These are phyloP conservation scores for Cyclaneusma minus DNA, from an alignment of 2,329 filamentous ascomycete genomes.

Conservation along the genomic window DNA sequence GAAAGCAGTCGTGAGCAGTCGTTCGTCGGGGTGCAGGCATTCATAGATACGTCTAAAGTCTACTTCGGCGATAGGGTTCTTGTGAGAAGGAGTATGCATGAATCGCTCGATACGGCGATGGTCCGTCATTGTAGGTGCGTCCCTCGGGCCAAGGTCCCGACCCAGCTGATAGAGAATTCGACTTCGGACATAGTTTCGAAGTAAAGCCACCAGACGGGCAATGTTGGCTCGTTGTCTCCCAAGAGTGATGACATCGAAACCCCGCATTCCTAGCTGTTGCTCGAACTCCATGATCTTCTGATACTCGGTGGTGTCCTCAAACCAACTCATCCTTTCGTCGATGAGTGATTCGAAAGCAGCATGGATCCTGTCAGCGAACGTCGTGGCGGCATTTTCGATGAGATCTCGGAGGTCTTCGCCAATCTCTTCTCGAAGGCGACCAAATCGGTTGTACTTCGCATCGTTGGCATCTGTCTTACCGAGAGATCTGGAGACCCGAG, in stretches of 20 bases:
- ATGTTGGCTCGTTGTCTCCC: slow-evolving; percentile 15
- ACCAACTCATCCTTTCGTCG: slow-evolving; percentile 22
- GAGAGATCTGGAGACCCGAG: slow-evolving; percentile 3
- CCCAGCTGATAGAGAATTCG: slow-evolving; percentile 6
- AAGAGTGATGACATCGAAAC: slow-evolving; percentile 10
- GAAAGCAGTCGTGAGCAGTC: slow-evolving; percentile 16
- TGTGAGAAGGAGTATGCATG: too few species aligned
- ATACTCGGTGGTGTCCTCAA: slow-evolving; percentile 17
- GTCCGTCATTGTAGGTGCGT: slow-evolving; percentile 1
- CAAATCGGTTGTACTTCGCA: slow-evolving; percentile 21
- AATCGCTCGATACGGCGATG: slow-evolving; percentile 5
- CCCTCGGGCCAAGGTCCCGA: slow-evolving; percentile 4
- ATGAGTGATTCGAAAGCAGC: slow-evolving; percentile 18
- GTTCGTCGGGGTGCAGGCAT: slow-evolving; percentile 10
- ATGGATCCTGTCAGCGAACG: slow-evolving; percentile 31
- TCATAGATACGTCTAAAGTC: slow-evolving; percentile 8
- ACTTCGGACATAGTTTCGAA: slow-evolving; percentile 6
- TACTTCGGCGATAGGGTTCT: slow-evolving; percentile 1
- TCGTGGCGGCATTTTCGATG: slow-evolving; percentile 41
- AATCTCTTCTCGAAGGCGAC: slow-evolving; percentile 29
- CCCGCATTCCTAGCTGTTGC: slow-evolving; percentile 5
- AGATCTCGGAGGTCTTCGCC: slow-evolving; percentile 39
- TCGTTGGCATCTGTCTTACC: slow-evolving; percentile 1
- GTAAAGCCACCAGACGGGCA: slow-evolving; percentile 18
- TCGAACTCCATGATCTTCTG: slow-evolving; percentile 14